These are phyloP conservation scores for Cladophialophora carrionii DNA, from an alignment of 2,329 filamentous ascomycete species.

Conservation along the genomic window DNA sequence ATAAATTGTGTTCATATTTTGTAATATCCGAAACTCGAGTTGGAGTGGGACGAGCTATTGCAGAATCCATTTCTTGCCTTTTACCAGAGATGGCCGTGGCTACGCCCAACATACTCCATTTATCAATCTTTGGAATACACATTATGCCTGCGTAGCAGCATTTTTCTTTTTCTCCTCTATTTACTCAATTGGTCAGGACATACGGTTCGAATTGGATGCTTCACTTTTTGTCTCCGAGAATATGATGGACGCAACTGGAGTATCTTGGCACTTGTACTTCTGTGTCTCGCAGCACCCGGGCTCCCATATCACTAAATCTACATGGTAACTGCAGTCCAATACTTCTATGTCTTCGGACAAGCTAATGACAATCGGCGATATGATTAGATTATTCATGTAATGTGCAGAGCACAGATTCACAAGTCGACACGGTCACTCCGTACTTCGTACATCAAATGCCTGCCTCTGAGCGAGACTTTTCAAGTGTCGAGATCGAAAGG, in stretches of 20 bases:
- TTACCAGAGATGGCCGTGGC: constrained; percentile 79
- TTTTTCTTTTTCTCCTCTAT: constrained; percentile 9
- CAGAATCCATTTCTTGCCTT: constrained; percentile 77
- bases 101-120: constrained; percentile 63
- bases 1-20: constrained; percentile 37
- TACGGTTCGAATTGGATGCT: background rate
- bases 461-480: background rate
- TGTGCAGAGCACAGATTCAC: background rate
- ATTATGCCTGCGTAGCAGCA: constrained; percentile 8
- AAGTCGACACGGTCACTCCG: background rate
- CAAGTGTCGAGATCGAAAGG: constrained; percentile 17
- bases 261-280: too few relatives aligned
- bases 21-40: background rate
- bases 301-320: too few relatives aligned
- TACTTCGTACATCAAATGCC: background rate
- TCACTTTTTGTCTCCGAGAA: background rate
- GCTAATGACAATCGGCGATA: background rate
- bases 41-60: constrained; percentile 71
- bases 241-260: too few relatives aligned
- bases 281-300: too few relatives aligned
- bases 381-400: background rate
- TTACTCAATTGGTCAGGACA: background rate
- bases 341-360: background rate
- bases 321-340: background rate
- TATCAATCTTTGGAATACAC: constrained; percentile 60